Evolutionary conservation across 352 stramenopile species (phyloP), one percentile per base, ranked within the genome.

Genomic region (Salisapilia sapeloensis): DNA sequence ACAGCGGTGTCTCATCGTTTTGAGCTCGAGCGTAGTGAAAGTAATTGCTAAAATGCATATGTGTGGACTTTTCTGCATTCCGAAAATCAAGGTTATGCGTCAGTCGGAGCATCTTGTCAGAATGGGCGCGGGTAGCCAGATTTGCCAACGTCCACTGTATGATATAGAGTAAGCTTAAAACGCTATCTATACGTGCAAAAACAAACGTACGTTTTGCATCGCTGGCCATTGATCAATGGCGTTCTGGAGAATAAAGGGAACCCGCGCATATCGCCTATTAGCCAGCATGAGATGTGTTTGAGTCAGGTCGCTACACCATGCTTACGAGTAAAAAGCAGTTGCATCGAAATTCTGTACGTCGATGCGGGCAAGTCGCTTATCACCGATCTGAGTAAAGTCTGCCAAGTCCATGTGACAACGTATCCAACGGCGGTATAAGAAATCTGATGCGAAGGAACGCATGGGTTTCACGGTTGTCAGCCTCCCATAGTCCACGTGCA

Each of bases 351-450:
- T n/a, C n/a, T n/a, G n/a, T n/a, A n/a, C n/a, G n/a, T n/a, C n/a
- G n/a, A n/a, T n/a, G n/a, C n/a, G n/a, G n/a, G n/a, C n/a, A n/a
- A n/a, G n/a, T n/a, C n/a, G n/a, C n/a, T n/a, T n/a, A n/a, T n/a
- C n/a, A n/a, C n/a, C n/a, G n/a, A n/a, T n/a, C n/a, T n/a, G n/a
- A 6, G 23, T 5, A 10, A 72, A 86, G 3, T 74, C 41, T 2
- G 53, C 50, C 30, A 91, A 48, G 21, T 60, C 35, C 66, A 91
- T 87, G 50, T 87, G 64, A 29, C 64, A 62, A 32, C 75, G 69
- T 32, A 46, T 83, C 67, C 75, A 91, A n/a, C 75, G 72, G n/a
- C 69, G 61, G 32, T 85, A 85, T 16, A 91, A 36, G 28, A 91
- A 91, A 33, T 87, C 66, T 4, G 75, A 91, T 14, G 49, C 48